phyloP scores from a whole-genome alignment of 805 yeast genomes.

The Yamadazyma sp. region DNA sequence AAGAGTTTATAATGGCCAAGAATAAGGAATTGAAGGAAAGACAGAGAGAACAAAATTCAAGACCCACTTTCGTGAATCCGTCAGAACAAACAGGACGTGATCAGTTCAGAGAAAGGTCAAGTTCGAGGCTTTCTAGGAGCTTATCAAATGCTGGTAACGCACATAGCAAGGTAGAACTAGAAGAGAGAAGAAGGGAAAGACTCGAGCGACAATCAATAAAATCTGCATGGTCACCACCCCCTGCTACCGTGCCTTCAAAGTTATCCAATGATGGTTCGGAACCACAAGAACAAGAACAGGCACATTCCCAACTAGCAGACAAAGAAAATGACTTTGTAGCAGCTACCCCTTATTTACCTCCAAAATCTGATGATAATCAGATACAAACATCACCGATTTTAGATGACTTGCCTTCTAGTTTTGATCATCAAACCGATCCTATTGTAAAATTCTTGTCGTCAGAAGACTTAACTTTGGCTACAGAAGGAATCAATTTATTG shows the following conservation, averaged over 20 bases:
- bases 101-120: neutral
- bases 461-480: slow-evolving; percentile 22
- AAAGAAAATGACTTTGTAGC: neutral
- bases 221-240: too few species aligned
- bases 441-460: slow-evolving; percentile 36
- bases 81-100: too few species aligned
- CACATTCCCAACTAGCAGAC: neutral
- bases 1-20: slow-evolving; percentile 45
- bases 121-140: neutral
- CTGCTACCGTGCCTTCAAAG: too few species aligned
- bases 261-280: too few species aligned
- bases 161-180: too few species aligned
- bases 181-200: too few species aligned
- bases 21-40: slow-evolving; percentile 35
- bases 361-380: neutral
- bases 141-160: too few species aligned
- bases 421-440: slow-evolving; percentile 22
- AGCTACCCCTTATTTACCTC: too few species aligned
- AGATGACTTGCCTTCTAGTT: slow-evolving; percentile 1
- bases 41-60: slow-evolving; percentile 14
- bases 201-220: too few species aligned
- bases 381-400: slow-evolving; percentile 1
- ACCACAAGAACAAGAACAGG: too few species aligned
- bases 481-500: slow-evolving; percentile 36
- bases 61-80: slow-evolving; percentile 19